Conservation (phyloP, 768 basidiomycete genomes). For the Boletus subparvulus region DNA sequence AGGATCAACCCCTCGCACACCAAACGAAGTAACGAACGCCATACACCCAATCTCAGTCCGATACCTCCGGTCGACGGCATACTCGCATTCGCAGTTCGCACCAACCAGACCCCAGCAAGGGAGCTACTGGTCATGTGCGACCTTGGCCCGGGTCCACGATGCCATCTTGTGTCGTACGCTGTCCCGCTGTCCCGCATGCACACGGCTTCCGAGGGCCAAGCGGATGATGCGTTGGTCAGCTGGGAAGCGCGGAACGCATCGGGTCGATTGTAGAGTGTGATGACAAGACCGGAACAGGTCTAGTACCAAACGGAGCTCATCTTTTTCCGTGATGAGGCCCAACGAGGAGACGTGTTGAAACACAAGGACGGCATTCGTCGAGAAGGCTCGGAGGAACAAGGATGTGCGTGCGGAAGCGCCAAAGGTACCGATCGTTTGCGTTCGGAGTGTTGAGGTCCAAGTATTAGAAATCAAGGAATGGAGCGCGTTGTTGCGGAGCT, state of each 20-base stretch:
- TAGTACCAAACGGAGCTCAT: neutral
- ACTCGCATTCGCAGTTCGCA: too few species aligned
- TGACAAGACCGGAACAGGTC: neutral
- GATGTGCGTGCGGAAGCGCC: neutral
- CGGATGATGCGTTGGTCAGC: neutral
- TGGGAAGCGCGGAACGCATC: neutral
- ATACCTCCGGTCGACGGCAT: too few species aligned
- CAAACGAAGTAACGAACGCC: too few species aligned
- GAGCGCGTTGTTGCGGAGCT: neutral
- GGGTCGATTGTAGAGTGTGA: neutral
- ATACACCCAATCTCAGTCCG: too few species aligned
- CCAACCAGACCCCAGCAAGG: too few species aligned
- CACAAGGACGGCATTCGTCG: neutral
- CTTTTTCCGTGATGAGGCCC: neutral
- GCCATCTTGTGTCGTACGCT: neutral
- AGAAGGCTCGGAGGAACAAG: neutral
- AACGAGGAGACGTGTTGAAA: neutral
- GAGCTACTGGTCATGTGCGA: too few species aligned
- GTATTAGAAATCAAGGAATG: conserved; percentile 2
- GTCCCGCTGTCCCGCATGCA: too few species aligned
- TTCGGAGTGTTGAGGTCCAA: neutral
- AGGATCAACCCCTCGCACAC: too few species aligned
- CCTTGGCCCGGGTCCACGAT: neutral
- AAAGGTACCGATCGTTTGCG: neutral
- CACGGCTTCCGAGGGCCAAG: neutral